Percentiles rank a stretch among this genome's conserved stretches.
phyloP scores from a whole-genome alignment of 345 rosid species.

The Triadica sebifera region DNA sequence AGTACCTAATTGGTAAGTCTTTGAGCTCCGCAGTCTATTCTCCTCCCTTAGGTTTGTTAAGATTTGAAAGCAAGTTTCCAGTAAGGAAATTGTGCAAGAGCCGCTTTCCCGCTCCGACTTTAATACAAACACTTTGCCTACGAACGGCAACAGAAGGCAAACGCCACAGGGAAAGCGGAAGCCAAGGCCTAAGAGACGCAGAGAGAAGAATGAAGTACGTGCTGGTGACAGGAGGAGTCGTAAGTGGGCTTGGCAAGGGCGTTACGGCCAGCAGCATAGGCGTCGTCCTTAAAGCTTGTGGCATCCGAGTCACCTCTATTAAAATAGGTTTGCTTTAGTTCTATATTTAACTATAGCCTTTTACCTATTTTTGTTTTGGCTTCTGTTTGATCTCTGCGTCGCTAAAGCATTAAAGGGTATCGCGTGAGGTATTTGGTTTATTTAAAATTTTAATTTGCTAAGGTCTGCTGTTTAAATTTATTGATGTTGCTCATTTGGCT shows the following conservation, averaged over 20 bases:
- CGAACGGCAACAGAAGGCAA: slow-evolving; percentile 4
- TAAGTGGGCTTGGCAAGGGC: slow-evolving; percentile 97
- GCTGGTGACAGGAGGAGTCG: slow-evolving; percentile 92
- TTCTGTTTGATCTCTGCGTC: neutral
- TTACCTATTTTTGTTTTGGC: neutral
- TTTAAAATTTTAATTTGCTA: too few relatives aligned
- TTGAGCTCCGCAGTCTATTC: slow-evolving; percentile 3
- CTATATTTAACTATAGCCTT: neutral
- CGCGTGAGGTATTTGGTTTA: too few relatives aligned
- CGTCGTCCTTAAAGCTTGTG: slow-evolving; percentile 92
- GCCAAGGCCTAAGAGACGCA: neutral
- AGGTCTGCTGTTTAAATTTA: neutral
- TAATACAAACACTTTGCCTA: slow-evolving; percentile 40
- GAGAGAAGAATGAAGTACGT: slow-evolving; percentile 74
- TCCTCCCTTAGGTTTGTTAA: slow-evolving; percentile 15
- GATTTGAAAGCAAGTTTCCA: slow-evolving; percentile 10
- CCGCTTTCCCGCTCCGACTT: slow-evolving; percentile 42
- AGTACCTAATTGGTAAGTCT: neutral
- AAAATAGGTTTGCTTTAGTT: slow-evolving; percentile 61
- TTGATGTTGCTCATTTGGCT: neutral
- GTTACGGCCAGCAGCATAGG: slow-evolving; percentile 96
- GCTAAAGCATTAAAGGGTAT: neutral
- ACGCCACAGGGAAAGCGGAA: neutral
- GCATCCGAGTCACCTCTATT: slow-evolving; percentile 94
- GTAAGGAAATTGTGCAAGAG: neutral